phyloP scores from a whole-genome alignment of 352 stramenopile genomes.

The Phytophthora idaei region DNA sequence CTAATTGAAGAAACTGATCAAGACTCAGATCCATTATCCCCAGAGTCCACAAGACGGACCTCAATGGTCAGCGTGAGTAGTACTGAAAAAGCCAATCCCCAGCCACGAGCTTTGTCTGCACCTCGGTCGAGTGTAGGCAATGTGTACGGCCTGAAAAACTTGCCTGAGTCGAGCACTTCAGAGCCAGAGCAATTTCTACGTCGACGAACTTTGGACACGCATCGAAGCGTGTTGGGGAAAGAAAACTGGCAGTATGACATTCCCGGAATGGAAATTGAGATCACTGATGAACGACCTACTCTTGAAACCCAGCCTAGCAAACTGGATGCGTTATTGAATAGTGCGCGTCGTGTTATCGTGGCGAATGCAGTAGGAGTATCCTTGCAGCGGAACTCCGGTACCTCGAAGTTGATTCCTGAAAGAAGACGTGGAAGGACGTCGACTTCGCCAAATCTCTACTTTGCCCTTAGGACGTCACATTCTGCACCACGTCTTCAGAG shows the following conservation, averaged over 20 bases:
- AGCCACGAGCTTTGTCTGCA: conserved; percentile 24
- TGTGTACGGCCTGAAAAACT: conserved; percentile 30
- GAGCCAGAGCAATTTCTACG: conserved; percentile 72
- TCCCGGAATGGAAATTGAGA: conserved; percentile 56
- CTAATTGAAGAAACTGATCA: conserved; percentile 27
- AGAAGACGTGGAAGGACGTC: conserved; percentile 8
- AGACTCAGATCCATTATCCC: conserved; percentile 6
- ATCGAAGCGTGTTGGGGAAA: conserved; percentile 51
- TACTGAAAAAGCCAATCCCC: conserved; percentile 9
- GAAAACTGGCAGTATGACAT: conserved; percentile 47
- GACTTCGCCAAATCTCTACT: conserved; percentile 7
- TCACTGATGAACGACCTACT: conserved; percentile 54
- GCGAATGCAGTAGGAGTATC: conserved; percentile 15
- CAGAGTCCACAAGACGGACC: conserved; percentile 5
- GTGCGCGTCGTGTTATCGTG: conserved; percentile 23
- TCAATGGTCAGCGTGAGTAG: conserved; percentile 18
- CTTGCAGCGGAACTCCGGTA: conserved; percentile 12
- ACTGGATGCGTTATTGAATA: conserved; percentile 21
- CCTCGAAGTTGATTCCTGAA: background rate
- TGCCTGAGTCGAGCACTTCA: background rate
- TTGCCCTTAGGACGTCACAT: conserved; percentile 13
- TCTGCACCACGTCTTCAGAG: conserved; percentile 25
- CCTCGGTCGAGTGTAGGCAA: conserved; percentile 39
- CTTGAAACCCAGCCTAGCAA: conserved; percentile 17
- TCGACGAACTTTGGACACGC: conserved; percentile 28